Evolutionary conservation across 139 green algal species (phyloP), one percentile per base, ranked within the genome.

Genomic region (Dunaliella primolecta): DNA sequence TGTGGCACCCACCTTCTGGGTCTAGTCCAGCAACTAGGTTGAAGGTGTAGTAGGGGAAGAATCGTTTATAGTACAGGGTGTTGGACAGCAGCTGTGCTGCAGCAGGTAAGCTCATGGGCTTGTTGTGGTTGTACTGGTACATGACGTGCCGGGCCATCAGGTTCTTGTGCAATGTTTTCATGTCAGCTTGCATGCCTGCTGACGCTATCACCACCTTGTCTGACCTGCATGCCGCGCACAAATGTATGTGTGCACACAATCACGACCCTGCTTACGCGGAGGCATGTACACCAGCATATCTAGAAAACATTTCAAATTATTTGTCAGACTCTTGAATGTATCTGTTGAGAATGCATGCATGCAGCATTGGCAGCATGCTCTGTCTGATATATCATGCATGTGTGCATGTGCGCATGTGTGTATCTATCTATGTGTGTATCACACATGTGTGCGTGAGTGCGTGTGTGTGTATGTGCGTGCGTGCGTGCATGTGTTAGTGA

Each of bases 21-120:
- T 99, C 97, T 33, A 99, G 89, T 30, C 97, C 97, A 0, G 90
- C 95, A n/a, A 93, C 90, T 31, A 99, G 87, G 92, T 98, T 99
- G 88, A 98, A 99, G 25, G 97, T 98, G 95, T 99, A 99, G 91
- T 98, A 99, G 2, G 97, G 97, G 88, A 99, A 99, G 94, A 99
- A 99, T 83, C 97, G 94, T 89, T 98, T 97, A 87, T 96, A 94
- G 90, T 98, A 98, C 64, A 98, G 89, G 15, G 97, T 99, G 93
- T 99, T 99, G 75, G 92, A 95, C 36, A 99, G 91, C 81, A 98
- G 94, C 94, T 99, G 97, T 1, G 97, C 97, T 34, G 95, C 91
- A 1, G 96, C 97, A 31, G 88, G 83, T 80, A 94, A 95, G 76
- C 89, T 92, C 95, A 99, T 99, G 80, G 93, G 90, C 87, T 94